These are phyloP conservation scores for Didymella pinodella DNA, from an alignment of 2,329 filamentous ascomycete genomes.

Conservation along the genomic window DNA sequence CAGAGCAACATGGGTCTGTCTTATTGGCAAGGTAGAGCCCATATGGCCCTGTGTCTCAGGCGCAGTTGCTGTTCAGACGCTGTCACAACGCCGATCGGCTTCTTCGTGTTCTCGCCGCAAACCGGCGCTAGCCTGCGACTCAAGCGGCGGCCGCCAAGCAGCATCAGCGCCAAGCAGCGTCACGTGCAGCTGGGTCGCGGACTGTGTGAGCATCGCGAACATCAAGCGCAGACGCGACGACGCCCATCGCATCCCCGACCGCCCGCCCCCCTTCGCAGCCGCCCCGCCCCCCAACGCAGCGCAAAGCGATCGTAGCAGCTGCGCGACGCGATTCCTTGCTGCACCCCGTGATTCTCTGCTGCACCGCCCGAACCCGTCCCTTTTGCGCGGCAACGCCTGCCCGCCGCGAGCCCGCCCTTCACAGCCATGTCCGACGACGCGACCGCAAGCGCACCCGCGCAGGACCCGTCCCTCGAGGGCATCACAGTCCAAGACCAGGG, in stretches of 20 bases:
- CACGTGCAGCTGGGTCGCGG: slow-evolving; percentile 10
- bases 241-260: slow-evolving; percentile 37
- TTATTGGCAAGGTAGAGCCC: no score
- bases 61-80: no score
- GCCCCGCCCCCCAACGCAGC: slow-evolving; percentile 10
- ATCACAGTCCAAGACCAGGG: slow-evolving; percentile 41
- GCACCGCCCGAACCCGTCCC: not conserved
- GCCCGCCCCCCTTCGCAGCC: slow-evolving; percentile 33
- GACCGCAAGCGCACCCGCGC: slow-evolving; percentile 38
- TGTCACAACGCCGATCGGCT: no score
- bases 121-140: slow-evolving; percentile 13
- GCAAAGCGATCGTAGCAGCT: slow-evolving; percentile 8
- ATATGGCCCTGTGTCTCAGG: no score
- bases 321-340: not conserved
- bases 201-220: slow-evolving; percentile 41
- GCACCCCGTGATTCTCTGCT: not conserved
- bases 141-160: slow-evolving; percentile 7
- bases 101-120: not conserved
- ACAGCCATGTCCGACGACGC: slow-evolving; percentile 49
- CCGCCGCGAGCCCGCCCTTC: slow-evolving; percentile 4
- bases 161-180: not conserved
- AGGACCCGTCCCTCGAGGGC: slow-evolving; percentile 38
- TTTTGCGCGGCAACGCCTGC: slow-evolving; percentile 9
- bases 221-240: slow-evolving; percentile 39
- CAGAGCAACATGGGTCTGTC: no score